phyloP scores from a whole-genome alignment of 108 stramenopile species.

The Cyclotella atomus region DNA sequence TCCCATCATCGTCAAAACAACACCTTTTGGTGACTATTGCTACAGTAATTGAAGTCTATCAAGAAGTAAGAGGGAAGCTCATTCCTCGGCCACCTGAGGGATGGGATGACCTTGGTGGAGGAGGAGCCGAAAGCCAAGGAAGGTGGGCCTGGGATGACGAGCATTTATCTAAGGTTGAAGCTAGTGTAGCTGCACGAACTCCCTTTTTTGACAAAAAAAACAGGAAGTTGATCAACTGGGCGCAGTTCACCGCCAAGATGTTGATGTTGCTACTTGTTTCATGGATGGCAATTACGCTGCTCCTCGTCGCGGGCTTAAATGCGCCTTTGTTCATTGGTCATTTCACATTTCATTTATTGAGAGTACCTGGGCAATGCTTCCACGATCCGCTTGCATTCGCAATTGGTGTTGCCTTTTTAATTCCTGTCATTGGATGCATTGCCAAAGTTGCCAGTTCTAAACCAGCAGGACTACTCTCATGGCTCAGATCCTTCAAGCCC shows the following conservation, averaged over 20 bases:
- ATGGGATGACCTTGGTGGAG: slow-evolving; percentile 90
- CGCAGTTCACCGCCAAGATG: slow-evolving; percentile 47
- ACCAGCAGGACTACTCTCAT: slow-evolving; percentile 21
- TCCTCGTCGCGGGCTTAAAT: slow-evolving; percentile 46
- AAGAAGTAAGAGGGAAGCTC: slow-evolving; percentile 61
- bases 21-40: slow-evolving; percentile 5
- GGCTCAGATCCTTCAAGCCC: slow-evolving; percentile 51
- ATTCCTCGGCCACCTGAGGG: slow-evolving; percentile 89
- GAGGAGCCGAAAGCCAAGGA: slow-evolving; percentile 82
- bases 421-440: slow-evolving; percentile 41
- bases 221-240: not conserved
- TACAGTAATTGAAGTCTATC: slow-evolving; percentile 69
- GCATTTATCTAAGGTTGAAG: slow-evolving; percentile 71
- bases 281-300: slow-evolving; percentile 65
- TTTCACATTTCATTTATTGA: slow-evolving; percentile 52
- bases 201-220: slow-evolving; percentile 53
- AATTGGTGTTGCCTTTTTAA: slow-evolving; percentile 60
- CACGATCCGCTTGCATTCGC: slow-evolving; percentile 84
- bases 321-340: slow-evolving; percentile 65
- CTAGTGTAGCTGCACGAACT: slow-evolving; percentile 67
- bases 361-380: slow-evolving; percentile 59
- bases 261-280: slow-evolving; percentile 58
- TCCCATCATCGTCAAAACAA: not conserved
- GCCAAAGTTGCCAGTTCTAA: slow-evolving; percentile 29
- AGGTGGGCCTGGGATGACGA: slow-evolving; percentile 88